A percentile compares a stretch with the other conserved stretches of the same genome.
These are phyloP conservation scores for Boletus edulis DNA, from an alignment of 768 basidiomycete species.

Conservation along the genomic window DNA sequence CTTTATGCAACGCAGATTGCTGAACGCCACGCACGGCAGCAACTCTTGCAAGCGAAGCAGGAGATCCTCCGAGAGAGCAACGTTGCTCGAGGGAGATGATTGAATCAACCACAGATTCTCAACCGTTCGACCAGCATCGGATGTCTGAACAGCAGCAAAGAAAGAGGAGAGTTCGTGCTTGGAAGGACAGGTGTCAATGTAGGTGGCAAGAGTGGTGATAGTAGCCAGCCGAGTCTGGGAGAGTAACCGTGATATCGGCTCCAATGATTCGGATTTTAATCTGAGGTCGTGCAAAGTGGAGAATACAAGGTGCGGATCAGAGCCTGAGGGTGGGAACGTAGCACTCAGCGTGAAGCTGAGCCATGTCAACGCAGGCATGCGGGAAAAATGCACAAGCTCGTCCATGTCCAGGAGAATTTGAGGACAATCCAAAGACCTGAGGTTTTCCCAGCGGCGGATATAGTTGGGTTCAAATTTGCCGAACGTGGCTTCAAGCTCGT, in stretches of 20 bases:
- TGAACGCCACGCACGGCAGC: background rate
- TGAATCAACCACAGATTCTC: background rate
- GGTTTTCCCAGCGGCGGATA: no score
- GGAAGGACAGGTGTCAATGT: background rate
- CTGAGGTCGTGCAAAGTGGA: background rate
- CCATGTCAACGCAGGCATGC: background rate
- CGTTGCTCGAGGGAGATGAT: background rate
- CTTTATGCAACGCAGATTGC: background rate
- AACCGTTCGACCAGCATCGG: background rate
- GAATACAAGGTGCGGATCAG: background rate
- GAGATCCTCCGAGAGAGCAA: background rate
- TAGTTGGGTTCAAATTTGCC: no score
- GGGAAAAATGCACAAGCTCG: background rate
- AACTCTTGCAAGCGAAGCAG: background rate
- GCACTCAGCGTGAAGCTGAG: background rate
- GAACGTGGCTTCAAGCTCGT: no score
- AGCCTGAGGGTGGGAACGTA: background rate
- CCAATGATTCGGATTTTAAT: background rate
- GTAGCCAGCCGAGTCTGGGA: background rate
- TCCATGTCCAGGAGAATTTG: background rate
- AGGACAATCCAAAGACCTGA: background rate
- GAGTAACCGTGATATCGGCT: background rate
- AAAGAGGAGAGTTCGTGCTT: background rate
- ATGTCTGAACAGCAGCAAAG: background rate
- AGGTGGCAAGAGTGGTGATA: background rate